Base-by-base conservation (phyloP, 2,329 filamentous ascomycete species). In the Hymenoscyphus fructigenus region DNA sequence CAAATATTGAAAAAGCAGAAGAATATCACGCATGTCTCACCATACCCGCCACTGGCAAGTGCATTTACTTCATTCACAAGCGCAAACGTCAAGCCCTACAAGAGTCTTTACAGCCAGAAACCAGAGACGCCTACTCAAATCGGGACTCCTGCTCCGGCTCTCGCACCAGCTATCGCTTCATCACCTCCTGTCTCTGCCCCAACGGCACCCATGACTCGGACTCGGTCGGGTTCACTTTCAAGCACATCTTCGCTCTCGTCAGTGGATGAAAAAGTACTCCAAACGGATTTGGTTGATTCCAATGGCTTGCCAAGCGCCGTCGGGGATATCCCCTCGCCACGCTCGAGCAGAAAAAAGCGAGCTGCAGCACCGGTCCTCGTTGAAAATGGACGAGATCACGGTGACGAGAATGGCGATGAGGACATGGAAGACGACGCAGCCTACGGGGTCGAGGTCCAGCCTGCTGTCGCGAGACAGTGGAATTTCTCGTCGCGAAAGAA, bases 171-270 rank as follows among this genome's bases (percentile, higher is more conserved):
- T 10, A 23, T 53, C 20, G 47, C 47, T 53, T 53, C 47, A 12
- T 53, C 47, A 3, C 47, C 47, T 53, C 47, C 47, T 53, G 47
- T 26, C 20, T 53, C 47, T 26, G 47, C 47, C 5, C 47, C 47
- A 23, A 29, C 26, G 10, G 36, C 61, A 26, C 26, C 41, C 4
- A 44, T 34, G 32, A 59, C 57, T n/a, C 57, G 62, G 23, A 61
- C 36, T 29, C 65, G 75, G 61, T 69, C 69, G 9, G 57, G 62
- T 17, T 76, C 74, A 20, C 62, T 72, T 12, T 76, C 76, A 7
- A 78, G 72, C 64, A 70, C 69, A 15, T 79, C 77, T n/a, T 77
- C 75, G 10, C 68, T 79, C 41, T 77, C 77, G 26, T 78, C 76
- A 4, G 67, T 78, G 14, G 73, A 76, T 60, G 73, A 74, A 59